Conservation (phyloP, 176 grass and related monocot genomes). For the Oryza punctata region DNA sequence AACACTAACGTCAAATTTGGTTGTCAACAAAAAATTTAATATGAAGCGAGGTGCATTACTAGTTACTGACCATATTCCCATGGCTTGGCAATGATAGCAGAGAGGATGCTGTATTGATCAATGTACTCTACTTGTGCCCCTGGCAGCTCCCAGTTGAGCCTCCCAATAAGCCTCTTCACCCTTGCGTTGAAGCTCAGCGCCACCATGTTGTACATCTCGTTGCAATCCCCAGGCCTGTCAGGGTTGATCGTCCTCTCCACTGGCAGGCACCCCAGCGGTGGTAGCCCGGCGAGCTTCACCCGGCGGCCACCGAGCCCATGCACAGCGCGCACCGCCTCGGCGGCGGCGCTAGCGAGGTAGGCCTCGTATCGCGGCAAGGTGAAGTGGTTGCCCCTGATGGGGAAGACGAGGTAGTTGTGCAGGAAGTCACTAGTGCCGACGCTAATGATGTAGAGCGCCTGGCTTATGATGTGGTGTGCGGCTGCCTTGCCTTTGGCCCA, state of each 20-base stretch:
- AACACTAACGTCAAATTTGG: too few relatives aligned
- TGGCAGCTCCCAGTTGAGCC: conserved; percentile 41
- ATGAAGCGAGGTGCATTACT: background rate
- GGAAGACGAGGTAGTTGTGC: conserved; percentile 52
- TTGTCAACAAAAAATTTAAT: too few relatives aligned
- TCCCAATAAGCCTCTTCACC: conserved; percentile 30
- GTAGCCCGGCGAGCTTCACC: conserved; percentile 46
- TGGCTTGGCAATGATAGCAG: conserved; percentile 44
- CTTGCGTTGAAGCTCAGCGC: conserved; percentile 45
- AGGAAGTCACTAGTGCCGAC: conserved; percentile 63
- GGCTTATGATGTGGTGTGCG: background rate
- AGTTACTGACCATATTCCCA: conserved; percentile 46
- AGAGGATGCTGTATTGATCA: conserved; percentile 46
- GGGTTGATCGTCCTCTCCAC: conserved; percentile 39
- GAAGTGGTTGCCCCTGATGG: conserved; percentile 15
- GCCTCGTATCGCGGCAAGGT: conserved; percentile 43
- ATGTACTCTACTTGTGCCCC: conserved; percentile 43
- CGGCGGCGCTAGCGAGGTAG: conserved; percentile 30
- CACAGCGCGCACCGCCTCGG: conserved; percentile 37
- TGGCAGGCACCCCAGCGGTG: conserved; percentile 69
- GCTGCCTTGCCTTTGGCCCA: background rate
- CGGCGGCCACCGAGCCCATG: conserved; percentile 46
- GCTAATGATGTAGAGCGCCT: conserved; percentile 43
- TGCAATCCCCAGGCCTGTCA: conserved; percentile 40
- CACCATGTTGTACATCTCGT: conserved; percentile 34